Evolutionary conservation across 176 grass and related monocot species (phyloP), one percentile per base, ranked within the genome.

Genomic region (Echinochloa phyllopogon): DNA sequence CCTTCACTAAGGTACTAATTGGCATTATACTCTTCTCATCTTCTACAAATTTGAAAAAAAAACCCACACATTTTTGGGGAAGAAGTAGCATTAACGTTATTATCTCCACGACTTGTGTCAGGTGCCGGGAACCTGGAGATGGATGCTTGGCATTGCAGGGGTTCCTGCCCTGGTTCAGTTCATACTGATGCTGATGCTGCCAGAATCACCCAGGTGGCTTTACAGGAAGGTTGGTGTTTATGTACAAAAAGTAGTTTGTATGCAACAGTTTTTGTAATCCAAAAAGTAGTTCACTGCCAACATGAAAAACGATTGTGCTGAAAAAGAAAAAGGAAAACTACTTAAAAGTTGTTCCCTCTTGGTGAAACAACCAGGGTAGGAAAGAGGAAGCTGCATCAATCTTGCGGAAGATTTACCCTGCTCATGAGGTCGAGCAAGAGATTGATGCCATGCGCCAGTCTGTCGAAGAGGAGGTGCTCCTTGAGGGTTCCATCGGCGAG

Each of bases 121-220:
- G 96, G 87, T 89, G 36, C 87, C 83, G 2, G 96, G 96, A 77
- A 98, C 96, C 14, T 98, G 96, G 96, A 82, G 96, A 37, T 98
- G 96, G 96, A 98, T 98, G 96, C 91, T 98, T 60, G 96, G 96
- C 23, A 89, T 98, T 87, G 93, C 96, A 65, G 91, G 87, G 69
- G 24, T 94, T 90, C 96, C 96, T 66, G 93, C 96, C 68, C 72
- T 98, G 41, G 18, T 98, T 50, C 96, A 98, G 57, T 94, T 98
- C 42, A 33, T 95, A 47, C 84, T 95, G 48, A 98, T 98, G 96
- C 61, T 92, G 47, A 90, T 89, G 67, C 91, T 98, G 40, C 96
- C 96, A 23, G 96, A 98, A 77, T 98, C 96, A 70, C 93, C 96
- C 72, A 90, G 96, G 83, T 98, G 93, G 96, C 84, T 98, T 33